phyloP scores from a whole-genome alignment of 78 protist genomes.

The slime mould (Dictyostelium discoideum) region DNA sequence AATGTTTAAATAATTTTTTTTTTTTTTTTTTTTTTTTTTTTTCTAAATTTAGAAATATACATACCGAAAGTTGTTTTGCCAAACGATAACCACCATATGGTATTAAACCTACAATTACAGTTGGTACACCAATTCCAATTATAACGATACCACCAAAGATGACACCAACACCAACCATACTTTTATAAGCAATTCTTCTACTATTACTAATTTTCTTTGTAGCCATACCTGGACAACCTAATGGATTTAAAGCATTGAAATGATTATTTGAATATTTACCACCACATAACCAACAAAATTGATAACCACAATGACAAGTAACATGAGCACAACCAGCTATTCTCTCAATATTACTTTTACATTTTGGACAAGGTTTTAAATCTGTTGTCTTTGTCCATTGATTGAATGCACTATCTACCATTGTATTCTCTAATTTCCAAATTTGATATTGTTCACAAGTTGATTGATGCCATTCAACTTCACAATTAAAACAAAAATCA shows the following conservation, averaged over 20 bases:
- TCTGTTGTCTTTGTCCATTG: conserved; percentile 17
- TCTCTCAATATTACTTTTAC: conserved; percentile 33
- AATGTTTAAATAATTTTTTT: neutral
- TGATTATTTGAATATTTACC: conserved; percentile 33
- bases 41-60: neutral
- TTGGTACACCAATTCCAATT: conserved; percentile 20
- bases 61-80: neutral
- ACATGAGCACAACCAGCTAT: conserved; percentile 63
- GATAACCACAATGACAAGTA: neutral
- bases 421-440: conserved; percentile 13
- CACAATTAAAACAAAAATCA: conserved; percentile 51
- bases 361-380: conserved; percentile 76
- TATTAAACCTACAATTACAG: neutral
- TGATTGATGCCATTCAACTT: conserved; percentile 30
- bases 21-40: neutral
- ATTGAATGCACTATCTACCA: neutral
- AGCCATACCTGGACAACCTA: conserved; percentile 30
- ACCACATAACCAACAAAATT: conserved; percentile 36
- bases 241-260: conserved; percentile 3
- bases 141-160: neutral
- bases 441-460: conserved; percentile 28
- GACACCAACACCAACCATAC: neutral
- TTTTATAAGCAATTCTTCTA: neutral
- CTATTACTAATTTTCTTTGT: neutral
- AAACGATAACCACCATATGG: neutral